A percentile compares a stretch with the other conserved stretches of the same genome.
phyloP scores from a whole-genome alignment of 148 eudicot genomes.

The Amaranthus cruentus region DNA sequence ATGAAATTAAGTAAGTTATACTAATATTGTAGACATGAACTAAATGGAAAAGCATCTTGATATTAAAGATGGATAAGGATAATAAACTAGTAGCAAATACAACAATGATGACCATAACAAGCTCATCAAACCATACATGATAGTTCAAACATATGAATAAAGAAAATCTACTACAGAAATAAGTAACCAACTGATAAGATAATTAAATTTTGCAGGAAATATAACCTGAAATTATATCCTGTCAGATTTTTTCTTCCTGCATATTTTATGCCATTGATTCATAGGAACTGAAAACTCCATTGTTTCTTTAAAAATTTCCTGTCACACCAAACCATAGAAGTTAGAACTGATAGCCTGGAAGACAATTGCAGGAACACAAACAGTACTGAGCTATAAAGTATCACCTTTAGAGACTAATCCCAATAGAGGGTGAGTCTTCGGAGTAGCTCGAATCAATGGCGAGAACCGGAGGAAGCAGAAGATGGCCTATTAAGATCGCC shows the following conservation, averaged over 20 bases:
- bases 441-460: constrained; percentile 45
- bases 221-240: constrained; percentile 42
- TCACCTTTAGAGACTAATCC: constrained; percentile 35
- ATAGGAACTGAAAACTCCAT: constrained; percentile 29
- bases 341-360: not conserved
- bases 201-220: constrained; percentile 24
- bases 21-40: not conserved
- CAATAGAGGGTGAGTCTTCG: constrained; percentile 18
- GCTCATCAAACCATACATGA: constrained; percentile 37
- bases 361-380: not conserved
- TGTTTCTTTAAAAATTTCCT: constrained; percentile 14
- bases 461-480: constrained; percentile 94
- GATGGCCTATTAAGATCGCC: constrained; percentile 86
- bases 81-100: constrained; percentile 23
- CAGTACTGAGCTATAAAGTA: constrained; percentile 3
- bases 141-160: constrained; percentile 9
- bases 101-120: constrained; percentile 33
- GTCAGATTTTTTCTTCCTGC: constrained; percentile 51
- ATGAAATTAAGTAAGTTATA: constrained; percentile 10
- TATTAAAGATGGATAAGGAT: not conserved
- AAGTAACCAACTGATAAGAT: constrained; percentile 27
- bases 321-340: not conserved
- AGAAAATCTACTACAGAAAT: constrained; percentile 14
- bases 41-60: not conserved
- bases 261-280: constrained; percentile 41